These are phyloP conservation scores for Pichia ethanolica DNA, from an alignment of 805 yeast genomes.

Conservation along the genomic window DNA sequence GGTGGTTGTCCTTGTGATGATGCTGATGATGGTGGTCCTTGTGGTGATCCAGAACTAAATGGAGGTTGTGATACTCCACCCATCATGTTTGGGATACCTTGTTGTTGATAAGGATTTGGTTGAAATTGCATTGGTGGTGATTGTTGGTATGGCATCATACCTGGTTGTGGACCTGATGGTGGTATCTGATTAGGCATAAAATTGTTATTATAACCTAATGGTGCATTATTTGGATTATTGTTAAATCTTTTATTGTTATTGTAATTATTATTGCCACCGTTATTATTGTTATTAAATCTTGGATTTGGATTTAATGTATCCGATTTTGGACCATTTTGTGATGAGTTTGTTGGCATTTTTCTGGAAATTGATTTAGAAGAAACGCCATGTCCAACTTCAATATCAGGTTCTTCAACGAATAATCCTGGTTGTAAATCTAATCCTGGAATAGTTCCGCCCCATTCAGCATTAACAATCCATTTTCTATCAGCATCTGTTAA, in stretches of 20 bases:
- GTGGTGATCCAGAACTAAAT: constrained; percentile 2
- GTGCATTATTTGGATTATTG: constrained; percentile 18
- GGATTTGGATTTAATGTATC: constrained; percentile 27
- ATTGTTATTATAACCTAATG: constrained; percentile 10
- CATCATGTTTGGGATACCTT: constrained; percentile 8
- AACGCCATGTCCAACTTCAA: constrained; percentile 90
- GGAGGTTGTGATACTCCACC: constrained; percentile 4
- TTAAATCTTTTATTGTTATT: background rate
- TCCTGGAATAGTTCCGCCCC: constrained; percentile 93
- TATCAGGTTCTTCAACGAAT: constrained; percentile 94
- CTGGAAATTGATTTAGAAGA: constrained; percentile 86
- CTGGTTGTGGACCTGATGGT: constrained; percentile 1
- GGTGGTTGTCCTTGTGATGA: constrained; percentile 9
- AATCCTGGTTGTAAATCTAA: constrained; percentile 69
- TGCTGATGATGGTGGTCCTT: constrained; percentile 7
- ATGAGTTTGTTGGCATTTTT: constrained; percentile 87
- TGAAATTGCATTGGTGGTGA: constrained; percentile 11
- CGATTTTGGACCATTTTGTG: constrained; percentile 80
- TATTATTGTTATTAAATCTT: background rate
- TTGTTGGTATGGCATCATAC: constrained; percentile 7
- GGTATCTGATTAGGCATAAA: constrained; percentile 6
- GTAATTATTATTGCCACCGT: background rate
- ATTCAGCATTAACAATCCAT: constrained; percentile 86
- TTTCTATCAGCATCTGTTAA: constrained; percentile 89
- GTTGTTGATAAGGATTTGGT: constrained; percentile 1